Evolutionary conservation across 2,329 filamentous ascomycete genomes (phyloP), one percentile per base, ranked within the genome.

Genomic region (Colletotrichum destructivum): DNA sequence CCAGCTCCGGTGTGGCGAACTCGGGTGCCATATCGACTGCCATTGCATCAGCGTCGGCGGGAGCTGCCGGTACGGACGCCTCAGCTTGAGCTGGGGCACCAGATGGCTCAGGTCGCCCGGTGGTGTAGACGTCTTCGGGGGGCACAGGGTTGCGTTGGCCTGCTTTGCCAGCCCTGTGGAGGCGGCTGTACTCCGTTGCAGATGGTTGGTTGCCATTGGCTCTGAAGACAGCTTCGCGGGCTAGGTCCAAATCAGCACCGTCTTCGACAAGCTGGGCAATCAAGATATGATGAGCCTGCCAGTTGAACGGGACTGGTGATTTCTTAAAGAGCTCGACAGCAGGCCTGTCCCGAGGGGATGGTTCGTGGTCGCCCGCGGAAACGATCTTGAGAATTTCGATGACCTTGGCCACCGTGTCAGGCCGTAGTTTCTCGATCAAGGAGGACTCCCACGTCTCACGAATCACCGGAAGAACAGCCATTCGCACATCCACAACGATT

Each of bases 351-450:
- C 59, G 60, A 63, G 51, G 47, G 46, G 71, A 21, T 90, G 93
- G 71, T 79, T 99, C 96, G 67, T 89, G 87, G 66, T 98, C 94
- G n/a, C 90, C 93, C 69, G 91, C 88, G 13, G 95, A 88, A 18
- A 97, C 91, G 6, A 90, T 90, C 76, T 93, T 94, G 69, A 99
- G 85, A 57, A 98, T 96, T 42, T 95, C 93, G 71, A 98, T 90
- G 16, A 98, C 85, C 65, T 91, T 92, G 75, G 94, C 93, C 21
- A 96, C 90, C 52, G 95, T 93, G 26, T 91, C 88, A 31, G 91
- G 92, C 3, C 93, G 91, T 1, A 94, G 90, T 76, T 94, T 95
- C 76, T 98, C 94, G 21, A 96, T 90, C 59, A 97, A 89, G 35
- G 90, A 86, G 1, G 95, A 97, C 75, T 94, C 91, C 97, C 96